Evolutionary conservation across 768 basidiomycete species (phyloP).

Genomic region (Boletus pseudopeckii): DNA sequence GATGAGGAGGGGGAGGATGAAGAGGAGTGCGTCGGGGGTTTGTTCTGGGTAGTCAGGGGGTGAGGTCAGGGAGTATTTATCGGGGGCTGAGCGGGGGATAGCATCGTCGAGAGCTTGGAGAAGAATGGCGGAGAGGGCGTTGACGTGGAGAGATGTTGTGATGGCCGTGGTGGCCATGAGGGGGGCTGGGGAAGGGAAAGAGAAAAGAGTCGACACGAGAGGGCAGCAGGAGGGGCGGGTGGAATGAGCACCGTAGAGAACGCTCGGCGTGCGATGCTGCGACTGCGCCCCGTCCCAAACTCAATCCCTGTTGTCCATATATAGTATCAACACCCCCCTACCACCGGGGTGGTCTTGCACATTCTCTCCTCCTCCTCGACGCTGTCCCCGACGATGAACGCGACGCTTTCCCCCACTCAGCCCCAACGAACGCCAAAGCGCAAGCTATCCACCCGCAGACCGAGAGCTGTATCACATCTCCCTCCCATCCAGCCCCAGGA

Average conservation of each 20-base stretch:
- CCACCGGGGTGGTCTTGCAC: slow-evolving; percentile 9
- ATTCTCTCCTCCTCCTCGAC: neutral
- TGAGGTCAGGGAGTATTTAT: neutral
- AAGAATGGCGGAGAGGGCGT: slow-evolving; percentile 6
- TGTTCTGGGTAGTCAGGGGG: slow-evolving; percentile 22
- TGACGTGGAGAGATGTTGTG: neutral
- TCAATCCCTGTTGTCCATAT: slow-evolving; percentile 10
- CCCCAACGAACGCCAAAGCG: slow-evolving; percentile 52
- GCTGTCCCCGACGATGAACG: slow-evolving; percentile 34
- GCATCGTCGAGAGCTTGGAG: slow-evolving; percentile 2
- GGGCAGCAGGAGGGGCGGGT: neutral
- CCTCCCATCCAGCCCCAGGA: slow-evolving; percentile 51
- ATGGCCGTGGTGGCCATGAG: slow-evolving; percentile 8
- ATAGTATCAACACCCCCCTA: slow-evolving; percentile 14
- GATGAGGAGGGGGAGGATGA: slow-evolving; percentile 92
- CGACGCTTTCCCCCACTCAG: slow-evolving; percentile 47
- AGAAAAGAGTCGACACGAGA: neutral
- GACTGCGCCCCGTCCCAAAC: slow-evolving; percentile 7
- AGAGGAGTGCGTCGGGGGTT: slow-evolving; percentile 64
- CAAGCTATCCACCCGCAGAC: slow-evolving; percentile 52
- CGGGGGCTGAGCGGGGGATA: slow-evolving; percentile 2
- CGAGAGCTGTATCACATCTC: slow-evolving; percentile 57
- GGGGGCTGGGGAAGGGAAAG: neutral
- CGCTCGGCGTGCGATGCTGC: neutral
- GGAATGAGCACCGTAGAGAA: neutral